Conservation (phyloP, 495 filamentous ascomycete genomes). For the Aspergillus egyptiacus region DNA sequence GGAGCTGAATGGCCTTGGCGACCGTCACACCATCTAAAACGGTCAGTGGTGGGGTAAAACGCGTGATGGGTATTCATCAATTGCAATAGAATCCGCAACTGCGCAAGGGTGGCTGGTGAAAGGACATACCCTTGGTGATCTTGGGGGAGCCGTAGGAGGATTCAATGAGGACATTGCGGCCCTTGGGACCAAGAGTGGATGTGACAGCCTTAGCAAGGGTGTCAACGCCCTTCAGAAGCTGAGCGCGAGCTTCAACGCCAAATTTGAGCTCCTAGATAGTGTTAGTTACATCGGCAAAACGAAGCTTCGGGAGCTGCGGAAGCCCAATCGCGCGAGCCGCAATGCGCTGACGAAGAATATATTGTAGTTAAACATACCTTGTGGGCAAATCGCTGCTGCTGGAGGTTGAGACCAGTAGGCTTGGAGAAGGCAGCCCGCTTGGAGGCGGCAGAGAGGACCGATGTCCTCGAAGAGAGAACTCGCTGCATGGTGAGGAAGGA, state of each 20-base stretch:
- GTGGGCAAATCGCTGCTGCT: slow-evolving; percentile 89
- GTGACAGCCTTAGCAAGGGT: slow-evolving; percentile 94
- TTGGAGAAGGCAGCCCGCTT: slow-evolving; percentile 45
- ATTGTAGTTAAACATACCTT: slow-evolving; percentile 57
- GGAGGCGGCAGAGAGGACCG: slow-evolving; percentile 63
- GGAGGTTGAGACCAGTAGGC: slow-evolving; percentile 55
- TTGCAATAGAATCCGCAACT: not conserved
- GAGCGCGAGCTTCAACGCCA: slow-evolving; percentile 85
- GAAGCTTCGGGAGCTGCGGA: slow-evolving; percentile 20
- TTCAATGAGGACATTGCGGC: slow-evolving; percentile 96
- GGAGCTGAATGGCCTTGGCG: slow-evolving; percentile 81
- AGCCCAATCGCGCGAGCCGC: slow-evolving; percentile 4
- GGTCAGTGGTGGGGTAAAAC: slow-evolving; percentile 27
- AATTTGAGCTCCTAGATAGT: slow-evolving; percentile 85
- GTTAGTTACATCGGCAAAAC: slow-evolving; percentile 20
- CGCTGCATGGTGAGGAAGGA: slow-evolving; percentile 60
- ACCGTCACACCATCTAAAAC: slow-evolving; percentile 85
- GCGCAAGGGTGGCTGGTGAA: not conserved
- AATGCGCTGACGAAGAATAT: slow-evolving; percentile 1
- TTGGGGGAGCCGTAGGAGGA: slow-evolving; percentile 96
- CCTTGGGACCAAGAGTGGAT: slow-evolving; percentile 95
- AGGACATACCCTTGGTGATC: slow-evolving; percentile 88
- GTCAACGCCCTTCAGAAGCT: slow-evolving; percentile 89
- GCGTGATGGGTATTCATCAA: slow-evolving; percentile 2
- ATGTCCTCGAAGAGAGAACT: slow-evolving; percentile 60